phyloP scores from a whole-genome alignment of 2,329 filamentous ascomycete genomes.

The Talaromyces verruculosus region DNA sequence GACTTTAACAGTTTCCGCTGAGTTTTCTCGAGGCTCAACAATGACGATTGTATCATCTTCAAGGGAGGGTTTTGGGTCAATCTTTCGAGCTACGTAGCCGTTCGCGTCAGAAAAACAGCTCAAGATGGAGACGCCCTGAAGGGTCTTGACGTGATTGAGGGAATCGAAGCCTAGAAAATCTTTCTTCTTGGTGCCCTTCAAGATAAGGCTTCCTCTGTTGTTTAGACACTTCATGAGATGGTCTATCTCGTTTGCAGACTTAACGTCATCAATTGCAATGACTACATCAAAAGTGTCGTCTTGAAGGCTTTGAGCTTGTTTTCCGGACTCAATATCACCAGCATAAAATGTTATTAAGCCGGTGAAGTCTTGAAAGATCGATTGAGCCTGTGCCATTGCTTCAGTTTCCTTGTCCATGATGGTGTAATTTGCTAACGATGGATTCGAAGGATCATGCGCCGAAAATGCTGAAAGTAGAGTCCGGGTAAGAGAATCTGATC shows the following conservation, averaged over 20 bases:
- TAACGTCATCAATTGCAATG: neutral
- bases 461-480: neutral
- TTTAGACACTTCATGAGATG: neutral
- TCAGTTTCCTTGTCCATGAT: neutral
- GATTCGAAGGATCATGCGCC: neutral
- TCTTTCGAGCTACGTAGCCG: neutral
- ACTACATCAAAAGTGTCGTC: neutral
- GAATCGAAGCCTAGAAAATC: neutral
- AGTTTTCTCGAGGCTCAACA: neutral
- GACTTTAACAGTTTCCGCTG: neutral
- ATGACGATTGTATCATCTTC: neutral
- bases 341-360: neutral
- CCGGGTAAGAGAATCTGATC: neutral
- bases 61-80: neutral
- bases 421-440: neutral
- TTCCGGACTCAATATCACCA: neutral
- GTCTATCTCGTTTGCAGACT: neutral
- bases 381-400: neutral
- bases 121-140: neutral
- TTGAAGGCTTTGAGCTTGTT: neutral
- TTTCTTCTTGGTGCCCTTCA: neutral
- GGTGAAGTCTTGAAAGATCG: neutral
- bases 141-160: neutral
- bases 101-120: neutral
- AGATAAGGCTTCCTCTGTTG: neutral